These are phyloP conservation scores for Cocos nucifera DNA, from an alignment of 176 grass and related monocot genomes.

Conservation along the genomic window DNA sequence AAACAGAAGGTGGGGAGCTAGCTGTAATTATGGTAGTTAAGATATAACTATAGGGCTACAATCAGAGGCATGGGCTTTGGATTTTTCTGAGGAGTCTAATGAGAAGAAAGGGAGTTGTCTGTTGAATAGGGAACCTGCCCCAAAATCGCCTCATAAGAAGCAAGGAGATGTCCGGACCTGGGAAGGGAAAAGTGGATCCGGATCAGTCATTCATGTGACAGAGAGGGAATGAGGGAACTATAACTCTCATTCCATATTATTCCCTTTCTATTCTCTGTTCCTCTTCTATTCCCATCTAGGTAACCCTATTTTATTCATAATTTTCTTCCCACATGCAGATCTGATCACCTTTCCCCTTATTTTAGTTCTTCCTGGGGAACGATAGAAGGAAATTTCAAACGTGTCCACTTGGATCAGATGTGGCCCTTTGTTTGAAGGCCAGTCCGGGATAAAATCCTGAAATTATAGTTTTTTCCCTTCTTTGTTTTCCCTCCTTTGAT, in stretches of 20 bases:
- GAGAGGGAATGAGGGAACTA: slow-evolving; percentile 1
- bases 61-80: slow-evolving; percentile 10
- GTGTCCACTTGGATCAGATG: slow-evolving; percentile 28
- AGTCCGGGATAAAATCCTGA: too few relatives aligned
- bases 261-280: slow-evolving; percentile 22
- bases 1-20: too few relatives aligned
- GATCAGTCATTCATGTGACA: neutral
- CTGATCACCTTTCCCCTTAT: slow-evolving; percentile 18
- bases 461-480: slow-evolving; percentile 5
- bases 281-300: slow-evolving; percentile 58
- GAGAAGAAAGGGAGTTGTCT: slow-evolving; percentile 12
- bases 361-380: slow-evolving; percentile 21
- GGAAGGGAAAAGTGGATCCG: neutral
- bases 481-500: neutral
- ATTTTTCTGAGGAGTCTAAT: slow-evolving; percentile 7
- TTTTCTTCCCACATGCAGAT: slow-evolving; percentile 4
- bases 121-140: slow-evolving; percentile 17
- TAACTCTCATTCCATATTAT: slow-evolving; percentile 28
- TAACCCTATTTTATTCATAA: slow-evolving; percentile 29
- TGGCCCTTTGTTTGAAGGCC: neutral
- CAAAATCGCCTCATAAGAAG: neutral
- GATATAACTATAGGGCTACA: neutral
- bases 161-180: neutral
- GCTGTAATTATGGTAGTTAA: too few relatives aligned
- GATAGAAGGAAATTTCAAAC: slow-evolving; percentile 8